Evolutionary conservation across 768 basidiomycete genomes (phyloP).

Genomic region (Sporobolomyces phaffii): DNA sequence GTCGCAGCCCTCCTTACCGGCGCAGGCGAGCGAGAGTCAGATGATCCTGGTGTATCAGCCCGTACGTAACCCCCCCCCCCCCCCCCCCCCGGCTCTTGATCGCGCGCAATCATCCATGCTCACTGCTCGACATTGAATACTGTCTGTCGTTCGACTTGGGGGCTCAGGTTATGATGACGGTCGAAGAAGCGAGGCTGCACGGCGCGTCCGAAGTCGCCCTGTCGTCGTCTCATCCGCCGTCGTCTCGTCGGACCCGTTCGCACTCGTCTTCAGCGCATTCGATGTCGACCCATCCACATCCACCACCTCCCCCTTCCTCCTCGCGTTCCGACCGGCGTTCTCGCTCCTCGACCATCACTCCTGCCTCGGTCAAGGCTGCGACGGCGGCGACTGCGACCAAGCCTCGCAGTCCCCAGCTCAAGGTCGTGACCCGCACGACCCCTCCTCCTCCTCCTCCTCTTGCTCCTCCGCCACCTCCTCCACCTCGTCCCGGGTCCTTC

Average conservation of each 20-base stretch:
- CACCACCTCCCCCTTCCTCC: not conserved
- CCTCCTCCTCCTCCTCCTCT: too few relatives aligned
- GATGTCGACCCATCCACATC: not conserved
- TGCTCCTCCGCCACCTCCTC: not conserved
- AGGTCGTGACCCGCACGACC: not conserved
- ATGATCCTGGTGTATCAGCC: slow-evolving; percentile 29
- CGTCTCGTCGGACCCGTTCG: not conserved
- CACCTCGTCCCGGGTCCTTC: too few relatives aligned
- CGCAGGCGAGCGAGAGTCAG: not conserved
- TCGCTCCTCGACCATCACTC: slow-evolving; percentile 1
- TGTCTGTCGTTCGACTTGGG: too few relatives aligned
- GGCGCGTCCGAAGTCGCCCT: slow-evolving; percentile 20
- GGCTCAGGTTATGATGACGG: slow-evolving; percentile 26
- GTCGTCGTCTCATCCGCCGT: not conserved
- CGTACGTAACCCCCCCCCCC: not conserved
- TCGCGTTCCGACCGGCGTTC: not conserved
- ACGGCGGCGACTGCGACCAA: too few relatives aligned
- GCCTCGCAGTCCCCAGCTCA: not conserved
- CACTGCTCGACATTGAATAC: too few relatives aligned
- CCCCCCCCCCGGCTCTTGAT: not conserved
- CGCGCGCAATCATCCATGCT: too few relatives aligned
- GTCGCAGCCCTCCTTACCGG: not conserved
- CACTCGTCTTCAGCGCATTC: not conserved
- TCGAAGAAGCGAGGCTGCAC: slow-evolving; percentile 19
- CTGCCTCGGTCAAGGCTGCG: too few relatives aligned